A percentile compares a stretch with the other conserved stretches of the same genome.
These are phyloP conservation scores for Termitomyces sp. DNA, from an alignment of 768 basidiomycete genomes.

Conservation along the genomic window DNA sequence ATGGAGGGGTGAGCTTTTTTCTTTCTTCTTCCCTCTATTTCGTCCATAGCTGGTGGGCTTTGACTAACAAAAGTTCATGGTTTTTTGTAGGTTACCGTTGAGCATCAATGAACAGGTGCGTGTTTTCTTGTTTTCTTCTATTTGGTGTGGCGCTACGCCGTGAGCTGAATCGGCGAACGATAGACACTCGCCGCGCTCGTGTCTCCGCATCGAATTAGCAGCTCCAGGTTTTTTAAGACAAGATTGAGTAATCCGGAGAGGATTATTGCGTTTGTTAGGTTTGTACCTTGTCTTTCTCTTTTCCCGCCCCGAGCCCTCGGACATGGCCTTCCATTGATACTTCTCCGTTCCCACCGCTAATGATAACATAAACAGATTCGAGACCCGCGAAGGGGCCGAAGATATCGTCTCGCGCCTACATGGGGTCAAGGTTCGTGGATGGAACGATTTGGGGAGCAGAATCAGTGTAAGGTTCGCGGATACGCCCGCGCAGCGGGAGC, in stretches of 20 bases:
- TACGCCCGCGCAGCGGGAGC: conserved; percentile 70
- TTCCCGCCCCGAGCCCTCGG: background rate
- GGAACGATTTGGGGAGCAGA: conserved; percentile 70
- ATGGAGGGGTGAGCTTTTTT: conserved; percentile 55
- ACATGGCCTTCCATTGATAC: background rate
- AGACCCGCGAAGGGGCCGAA: conserved; percentile 66
- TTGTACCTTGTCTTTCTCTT: conserved; percentile 13
- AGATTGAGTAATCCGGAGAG: conserved; percentile 70
- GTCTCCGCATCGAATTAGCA: conserved; percentile 66
- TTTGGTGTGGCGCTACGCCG: background rate
- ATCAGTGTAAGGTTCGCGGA: conserved; percentile 81
- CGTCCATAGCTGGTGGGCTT: background rate
- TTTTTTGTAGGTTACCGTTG: conserved; percentile 50
- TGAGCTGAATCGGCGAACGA: background rate
- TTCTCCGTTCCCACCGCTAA: background rate
- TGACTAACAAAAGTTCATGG: background rate
- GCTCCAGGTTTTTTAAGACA: conserved; percentile 77
- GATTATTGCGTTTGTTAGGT: conserved; percentile 83
- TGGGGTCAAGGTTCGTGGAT: conserved; percentile 75
- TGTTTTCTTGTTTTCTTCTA: background rate
- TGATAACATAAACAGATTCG: conserved; percentile 41
- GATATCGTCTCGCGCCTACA: conserved; percentile 75
- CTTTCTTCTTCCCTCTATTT: background rate
- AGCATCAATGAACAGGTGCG: conserved; percentile 62
- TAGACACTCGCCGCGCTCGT: conserved; percentile 64